These are phyloP conservation scores for Geranium rotundifolium DNA, from an alignment of 345 rosid species.

Conservation along the genomic window DNA sequence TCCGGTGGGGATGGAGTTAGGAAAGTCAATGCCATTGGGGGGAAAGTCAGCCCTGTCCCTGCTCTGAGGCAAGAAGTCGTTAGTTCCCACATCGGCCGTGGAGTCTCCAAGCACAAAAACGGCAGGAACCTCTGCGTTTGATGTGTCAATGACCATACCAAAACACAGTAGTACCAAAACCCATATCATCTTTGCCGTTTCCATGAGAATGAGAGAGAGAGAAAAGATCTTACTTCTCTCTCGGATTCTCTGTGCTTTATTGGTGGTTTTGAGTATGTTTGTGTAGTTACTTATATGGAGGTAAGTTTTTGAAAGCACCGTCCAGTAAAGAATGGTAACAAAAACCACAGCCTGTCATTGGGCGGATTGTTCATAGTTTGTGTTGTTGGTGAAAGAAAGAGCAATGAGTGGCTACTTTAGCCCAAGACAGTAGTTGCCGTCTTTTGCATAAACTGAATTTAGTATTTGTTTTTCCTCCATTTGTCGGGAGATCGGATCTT, in stretches of 20 bases:
- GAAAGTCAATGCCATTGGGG: constrained; percentile 44
- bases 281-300: not conserved
- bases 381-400: not conserved
- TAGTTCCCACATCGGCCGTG: constrained; percentile 47
- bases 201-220: constrained; percentile 11
- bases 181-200: not conserved
- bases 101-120: constrained; percentile 45
- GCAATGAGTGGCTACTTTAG: not conserved
- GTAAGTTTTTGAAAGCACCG: not conserved
- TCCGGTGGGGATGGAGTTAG: constrained; percentile 33
- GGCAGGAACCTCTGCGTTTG: constrained; percentile 22
- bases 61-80: constrained; percentile 31
- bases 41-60: constrained; percentile 25
- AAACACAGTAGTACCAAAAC: constrained; percentile 5
- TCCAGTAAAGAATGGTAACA: not conserved
- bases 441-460: not conserved
- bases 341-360: not conserved
- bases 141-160: constrained; percentile 1
- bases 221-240: not conserved
- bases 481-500: too few relatives aligned
- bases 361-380: not conserved
- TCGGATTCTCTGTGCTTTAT: not conserved
- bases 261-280: not conserved
- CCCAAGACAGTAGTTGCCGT: not conserved
- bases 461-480: too few relatives aligned